Base-by-base conservation (phyloP, 2,329 filamentous ascomycete species). In the Sporothrix curviconia region DNA sequence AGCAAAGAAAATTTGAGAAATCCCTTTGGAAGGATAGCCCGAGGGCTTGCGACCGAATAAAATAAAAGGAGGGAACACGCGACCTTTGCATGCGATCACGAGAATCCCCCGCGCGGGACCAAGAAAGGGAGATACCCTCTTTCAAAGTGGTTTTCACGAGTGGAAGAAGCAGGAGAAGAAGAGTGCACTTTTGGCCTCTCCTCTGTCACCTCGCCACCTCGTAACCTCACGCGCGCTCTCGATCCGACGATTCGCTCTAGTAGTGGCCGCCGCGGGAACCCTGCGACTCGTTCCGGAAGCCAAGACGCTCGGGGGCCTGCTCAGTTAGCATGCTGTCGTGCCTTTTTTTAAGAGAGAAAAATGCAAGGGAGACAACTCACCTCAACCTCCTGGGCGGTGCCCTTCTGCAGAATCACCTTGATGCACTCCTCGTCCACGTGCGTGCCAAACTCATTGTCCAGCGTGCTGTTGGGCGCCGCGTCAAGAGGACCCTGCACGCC, bases 401-500 rank as follows among this genome's bases (percentile, higher is more conserved):
- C 92, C 70, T 83, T 82, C 75, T 90, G 81, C 42, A 97, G 76
- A 62, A 99, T 96, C 74, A 84, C 77, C 74, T 83, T 83, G 68
- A 97, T 86, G 59, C 87, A 85, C 0, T 92, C 88, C 7, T 96
- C 92, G 24, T 90, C 86, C 56, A 85, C 78, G 65, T 79, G 74
- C 14, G 90, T 92, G 64, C 89, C 90, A 66, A 99, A 99, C 75
- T 97, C 92, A 64, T 85, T 87, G 68, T 94, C 86, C 4, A 99
- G 79, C 47, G 78, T 78, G 43, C 78, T 74, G 64, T 95, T 89
- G 65, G 89, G 87, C 8, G 92, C 91, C 9, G 76, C 74, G 68
- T 96, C 88, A 43, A 88, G 77, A 59, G 85, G 81, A 57, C 92
- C 92, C 71, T 96, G 90, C 44, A 82, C 83, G 63, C 92, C 92